These are phyloP conservation scores for Pseudozyma pruni DNA, from an alignment of 1,284 basidiomycete species.

Conservation along the genomic window DNA sequence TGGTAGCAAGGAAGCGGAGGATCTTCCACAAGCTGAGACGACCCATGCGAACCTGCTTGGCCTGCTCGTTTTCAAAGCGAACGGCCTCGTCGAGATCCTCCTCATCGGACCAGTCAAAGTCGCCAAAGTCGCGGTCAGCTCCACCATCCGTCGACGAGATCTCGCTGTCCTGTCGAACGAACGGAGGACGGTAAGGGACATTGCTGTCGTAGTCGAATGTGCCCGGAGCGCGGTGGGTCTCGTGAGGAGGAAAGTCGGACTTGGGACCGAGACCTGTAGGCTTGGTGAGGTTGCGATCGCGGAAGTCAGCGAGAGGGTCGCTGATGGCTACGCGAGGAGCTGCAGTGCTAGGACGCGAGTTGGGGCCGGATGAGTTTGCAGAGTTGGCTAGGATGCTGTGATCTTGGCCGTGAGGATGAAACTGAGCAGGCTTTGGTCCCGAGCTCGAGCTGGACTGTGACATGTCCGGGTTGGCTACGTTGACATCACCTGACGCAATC, in stretches of 20 bases:
- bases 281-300: conserved; percentile 48
- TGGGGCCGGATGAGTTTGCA: conserved; percentile 9
- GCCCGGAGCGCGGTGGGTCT: conserved; percentile 37
- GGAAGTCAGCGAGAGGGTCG: conserved; percentile 60
- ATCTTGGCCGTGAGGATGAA: conserved; percentile 1
- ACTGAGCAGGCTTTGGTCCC: conserved; percentile 11
- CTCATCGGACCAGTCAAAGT: conserved; percentile 65
- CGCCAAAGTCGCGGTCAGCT: conserved; percentile 50
- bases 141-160: conserved; percentile 53
- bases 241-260: conserved; percentile 55
- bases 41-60: conserved; percentile 48
- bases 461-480: conserved; percentile 3
- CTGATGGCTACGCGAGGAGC: conserved; percentile 56
- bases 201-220: conserved; percentile 33
- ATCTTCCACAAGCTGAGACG: conserved; percentile 55
- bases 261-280: conserved; percentile 53
- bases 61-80: conserved; percentile 51
- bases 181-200: conserved; percentile 29
- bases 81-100: conserved; percentile 56
- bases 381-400: conserved; percentile 18
- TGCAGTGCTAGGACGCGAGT: conserved; percentile 31
- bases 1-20: conserved; percentile 52
- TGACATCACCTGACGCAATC: conserved; percentile 26
- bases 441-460: not conserved
- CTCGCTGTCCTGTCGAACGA: conserved; percentile 47